phyloP scores from a whole-genome alignment of 2,329 filamentous ascomycete species.

The Epichloe sibirici region DNA sequence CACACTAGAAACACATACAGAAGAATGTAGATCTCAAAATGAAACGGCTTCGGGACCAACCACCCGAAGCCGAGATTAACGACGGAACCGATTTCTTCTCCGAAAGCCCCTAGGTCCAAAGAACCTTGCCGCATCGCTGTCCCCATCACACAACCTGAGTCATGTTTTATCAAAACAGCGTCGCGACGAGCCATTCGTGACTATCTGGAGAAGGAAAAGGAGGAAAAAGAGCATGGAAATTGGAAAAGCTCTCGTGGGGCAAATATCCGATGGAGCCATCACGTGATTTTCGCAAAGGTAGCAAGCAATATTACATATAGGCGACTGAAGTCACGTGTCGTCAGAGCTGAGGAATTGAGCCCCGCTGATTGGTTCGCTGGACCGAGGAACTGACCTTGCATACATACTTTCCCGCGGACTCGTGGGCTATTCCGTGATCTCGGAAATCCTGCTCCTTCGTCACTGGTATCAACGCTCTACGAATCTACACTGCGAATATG shows the following conservation, averaged over 20 bases:
- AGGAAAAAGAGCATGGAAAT: conserved; percentile 16
- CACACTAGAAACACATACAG: not conserved
- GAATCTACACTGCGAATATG: conserved; percentile 27
- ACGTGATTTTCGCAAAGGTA: conserved; percentile 10
- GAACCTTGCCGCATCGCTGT: conserved; percentile 20
- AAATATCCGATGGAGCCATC: not conserved
- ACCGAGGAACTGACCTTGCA: conserved; percentile 30
- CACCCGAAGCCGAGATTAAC: conserved; percentile 44
- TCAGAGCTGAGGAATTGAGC: conserved; percentile 24
- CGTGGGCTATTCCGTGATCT: not conserved
- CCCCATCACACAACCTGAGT: conserved; percentile 12
- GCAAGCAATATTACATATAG: conserved; percentile 2
- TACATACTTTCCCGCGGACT: not conserved
- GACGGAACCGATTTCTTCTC: conserved; percentile 42
- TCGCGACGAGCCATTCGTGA: conserved; percentile 31
- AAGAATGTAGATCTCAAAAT: conserved; percentile 45
- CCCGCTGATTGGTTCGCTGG: conserved; percentile 26
- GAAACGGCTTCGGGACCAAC: conserved; percentile 40
- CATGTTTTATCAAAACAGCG: conserved; percentile 10
- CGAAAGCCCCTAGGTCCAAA: conserved; percentile 26
- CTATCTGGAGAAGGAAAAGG: conserved; percentile 36
- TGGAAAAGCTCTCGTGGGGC: not conserved
- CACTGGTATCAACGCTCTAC: not conserved
- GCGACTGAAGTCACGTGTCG: conserved; percentile 15
- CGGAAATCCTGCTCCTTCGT: not conserved